A percentile compares a stretch with the other conserved stretches of the same genome.
Evolutionary conservation across 2,329 filamentous ascomycete species (phyloP).

Genomic region (Aspergillus fijiensis): DNA sequence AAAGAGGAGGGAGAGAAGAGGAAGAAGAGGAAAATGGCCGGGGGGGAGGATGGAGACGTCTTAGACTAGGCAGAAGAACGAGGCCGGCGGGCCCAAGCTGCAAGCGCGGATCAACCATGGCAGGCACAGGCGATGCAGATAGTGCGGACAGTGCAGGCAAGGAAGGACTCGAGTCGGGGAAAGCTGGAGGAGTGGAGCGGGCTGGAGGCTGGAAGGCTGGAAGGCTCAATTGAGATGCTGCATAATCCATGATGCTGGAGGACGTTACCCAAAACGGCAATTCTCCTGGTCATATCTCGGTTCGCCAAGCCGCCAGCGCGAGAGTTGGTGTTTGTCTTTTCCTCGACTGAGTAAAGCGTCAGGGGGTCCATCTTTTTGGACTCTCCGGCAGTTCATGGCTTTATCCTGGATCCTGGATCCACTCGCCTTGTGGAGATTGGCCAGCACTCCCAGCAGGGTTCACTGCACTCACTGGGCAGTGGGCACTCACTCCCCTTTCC

Average conservation of each 20-base stretch:
- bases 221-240: constrained; percentile 2
- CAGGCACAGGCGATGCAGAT: background rate
- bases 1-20: background rate
- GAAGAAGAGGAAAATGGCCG: background rate
- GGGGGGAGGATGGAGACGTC: background rate
- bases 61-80: background rate
- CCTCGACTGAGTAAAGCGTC: constrained; percentile 6
- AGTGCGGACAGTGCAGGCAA: too few relatives aligned
- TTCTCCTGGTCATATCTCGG: background rate
- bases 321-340: constrained; percentile 6
- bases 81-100: background rate
- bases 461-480: background rate
- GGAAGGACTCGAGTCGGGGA: background rate
- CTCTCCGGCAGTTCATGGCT: constrained; percentile 20
- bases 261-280: constrained; percentile 11
- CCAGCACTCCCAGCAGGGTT: background rate
- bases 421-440: constrained; percentile 7
- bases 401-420: background rate
- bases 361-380: constrained; percentile 6
- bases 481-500: background rate
- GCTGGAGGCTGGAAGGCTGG: background rate
- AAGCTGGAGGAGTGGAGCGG: background rate
- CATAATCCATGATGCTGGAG: background rate
- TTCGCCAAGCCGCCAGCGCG: constrained; percentile 13
- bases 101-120: background rate